These are phyloP conservation scores for Claviceps sp. DNA, from an alignment of 2,329 filamentous ascomycete species.

Conservation along the genomic window DNA sequence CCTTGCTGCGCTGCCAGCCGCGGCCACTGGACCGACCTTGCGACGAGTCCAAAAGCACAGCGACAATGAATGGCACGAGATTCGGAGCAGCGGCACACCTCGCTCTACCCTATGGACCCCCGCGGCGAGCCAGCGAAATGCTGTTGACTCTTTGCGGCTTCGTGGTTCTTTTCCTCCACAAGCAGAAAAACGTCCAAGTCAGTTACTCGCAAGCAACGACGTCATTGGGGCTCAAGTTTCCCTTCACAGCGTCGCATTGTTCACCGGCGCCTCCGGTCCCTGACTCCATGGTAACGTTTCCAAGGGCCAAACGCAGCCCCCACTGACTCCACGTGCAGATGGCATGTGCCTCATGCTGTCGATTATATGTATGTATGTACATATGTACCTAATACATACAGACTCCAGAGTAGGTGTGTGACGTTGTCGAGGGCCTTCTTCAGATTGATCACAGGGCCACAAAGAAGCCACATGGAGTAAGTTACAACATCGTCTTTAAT, in stretches of 20 bases:
- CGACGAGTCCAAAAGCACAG: background rate
- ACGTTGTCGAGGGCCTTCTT: too few species aligned
- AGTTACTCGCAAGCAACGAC: background rate
- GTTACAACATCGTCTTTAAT: too few species aligned
- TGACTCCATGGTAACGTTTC: background rate
- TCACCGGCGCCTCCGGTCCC: conserved; percentile 1
- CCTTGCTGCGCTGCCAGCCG: background rate
- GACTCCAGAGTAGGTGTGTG: too few species aligned
- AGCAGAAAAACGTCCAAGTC: background rate
- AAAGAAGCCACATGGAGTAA: too few species aligned
- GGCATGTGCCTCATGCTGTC: background rate
- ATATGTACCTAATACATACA: too few species aligned
- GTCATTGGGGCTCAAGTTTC: background rate
- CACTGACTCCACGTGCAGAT: conserved; percentile 2
- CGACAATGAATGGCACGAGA: background rate
- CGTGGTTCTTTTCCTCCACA: background rate
- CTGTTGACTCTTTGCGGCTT: background rate
- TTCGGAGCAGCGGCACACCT: background rate
- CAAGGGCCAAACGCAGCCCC: background rate
- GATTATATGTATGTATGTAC: background rate
- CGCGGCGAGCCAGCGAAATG: background rate
- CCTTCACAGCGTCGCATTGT: background rate
- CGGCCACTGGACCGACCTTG: background rate
- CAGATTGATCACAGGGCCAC: too few species aligned
- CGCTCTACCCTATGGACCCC: background rate